Evolutionary conservation across 1,284 basidiomycete genomes (phyloP).

Genomic region (Puccinia novopanici): DNA sequence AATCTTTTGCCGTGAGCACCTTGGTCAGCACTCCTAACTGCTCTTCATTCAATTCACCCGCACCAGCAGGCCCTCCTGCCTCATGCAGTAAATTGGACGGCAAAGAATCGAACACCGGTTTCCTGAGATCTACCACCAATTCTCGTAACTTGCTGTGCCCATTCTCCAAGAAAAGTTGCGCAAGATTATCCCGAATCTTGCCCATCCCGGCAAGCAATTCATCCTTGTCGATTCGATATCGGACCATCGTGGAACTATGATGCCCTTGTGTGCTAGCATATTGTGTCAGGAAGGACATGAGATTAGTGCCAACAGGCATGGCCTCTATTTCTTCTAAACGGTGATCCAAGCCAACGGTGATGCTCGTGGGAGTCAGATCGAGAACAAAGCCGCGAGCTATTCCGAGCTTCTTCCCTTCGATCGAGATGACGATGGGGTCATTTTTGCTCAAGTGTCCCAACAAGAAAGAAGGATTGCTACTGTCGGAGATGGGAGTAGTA

Average conservation of each 20-base stretch:
- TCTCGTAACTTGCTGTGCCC: slow-evolving; percentile 64
- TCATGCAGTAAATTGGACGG: slow-evolving; percentile 56
- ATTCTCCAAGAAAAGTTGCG: slow-evolving; percentile 80
- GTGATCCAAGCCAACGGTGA: no score
- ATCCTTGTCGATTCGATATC: slow-evolving; percentile 88
- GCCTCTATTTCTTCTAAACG: no score
- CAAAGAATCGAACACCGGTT: slow-evolving; percentile 71
- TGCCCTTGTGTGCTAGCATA: no score
- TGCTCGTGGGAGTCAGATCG: slow-evolving; percentile 69
- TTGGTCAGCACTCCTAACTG: slow-evolving; percentile 74
- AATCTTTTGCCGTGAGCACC: slow-evolving; percentile 79
- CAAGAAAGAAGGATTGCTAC: slow-evolving; percentile 64
- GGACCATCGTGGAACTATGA: no score
- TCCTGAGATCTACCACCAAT: slow-evolving; percentile 77
- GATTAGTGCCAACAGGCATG: no score
- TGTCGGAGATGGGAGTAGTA: background rate
- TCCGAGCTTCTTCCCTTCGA: slow-evolving; percentile 79
- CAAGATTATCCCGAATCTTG: slow-evolving; percentile 83
- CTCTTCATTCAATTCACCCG: slow-evolving; percentile 68
- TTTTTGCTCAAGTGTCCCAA: slow-evolving; percentile 75
- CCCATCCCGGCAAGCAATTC: slow-evolving; percentile 84
- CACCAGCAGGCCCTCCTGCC: slow-evolving; percentile 40
- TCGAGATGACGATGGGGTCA: slow-evolving; percentile 78
- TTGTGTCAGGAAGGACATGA: no score
- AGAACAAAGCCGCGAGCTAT: slow-evolving; percentile 81